A percentile compares a stretch with the other conserved stretches of the same genome.
Evolutionary conservation across 352 stramenopile species (phyloP).

Genomic region (Globisporangium nagaii): DNA sequence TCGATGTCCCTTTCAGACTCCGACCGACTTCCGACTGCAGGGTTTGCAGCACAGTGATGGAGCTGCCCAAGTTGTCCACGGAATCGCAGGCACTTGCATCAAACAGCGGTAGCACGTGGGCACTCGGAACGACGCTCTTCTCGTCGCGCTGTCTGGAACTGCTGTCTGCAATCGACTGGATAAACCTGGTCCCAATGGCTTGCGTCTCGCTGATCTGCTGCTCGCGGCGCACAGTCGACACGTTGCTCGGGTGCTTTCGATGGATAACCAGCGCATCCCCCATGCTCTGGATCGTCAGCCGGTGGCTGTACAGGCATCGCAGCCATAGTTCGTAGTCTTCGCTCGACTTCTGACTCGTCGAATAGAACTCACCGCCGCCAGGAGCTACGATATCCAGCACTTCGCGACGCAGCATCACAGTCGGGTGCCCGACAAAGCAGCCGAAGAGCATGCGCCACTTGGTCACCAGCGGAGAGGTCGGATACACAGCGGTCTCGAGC

Average conservation of each 20-base stretch:
- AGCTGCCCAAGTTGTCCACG: conserved; percentile 13
- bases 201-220: conserved; percentile 43
- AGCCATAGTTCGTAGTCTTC: conserved; percentile 88
- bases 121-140: not conserved
- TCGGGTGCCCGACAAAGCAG: conserved; percentile 74
- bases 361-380: conserved; percentile 28
- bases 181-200: conserved; percentile 10
- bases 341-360: conserved; percentile 22
- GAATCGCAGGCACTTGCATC: conserved; percentile 7
- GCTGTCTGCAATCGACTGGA: not conserved
- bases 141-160: not conserved
- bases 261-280: conserved; percentile 53
- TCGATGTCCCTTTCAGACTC: not conserved
- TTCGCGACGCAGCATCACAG: conserved; percentile 66
- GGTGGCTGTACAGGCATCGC: conserved; percentile 30
- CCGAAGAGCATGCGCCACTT: conserved; percentile 75
- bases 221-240: conserved; percentile 12
- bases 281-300: conserved; percentile 41
- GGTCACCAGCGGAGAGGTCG: conserved; percentile 49
- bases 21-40: conserved; percentile 16
- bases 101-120: conserved; percentile 4
- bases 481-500: conserved; percentile 32
- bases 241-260: conserved; percentile 24
- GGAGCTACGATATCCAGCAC: conserved; percentile 22
- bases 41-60: conserved; percentile 18